Evolutionary conservation across 225 moss, liverwort and hornwort species (phyloP).

Genomic region (Pleurozium schreberi): DNA sequence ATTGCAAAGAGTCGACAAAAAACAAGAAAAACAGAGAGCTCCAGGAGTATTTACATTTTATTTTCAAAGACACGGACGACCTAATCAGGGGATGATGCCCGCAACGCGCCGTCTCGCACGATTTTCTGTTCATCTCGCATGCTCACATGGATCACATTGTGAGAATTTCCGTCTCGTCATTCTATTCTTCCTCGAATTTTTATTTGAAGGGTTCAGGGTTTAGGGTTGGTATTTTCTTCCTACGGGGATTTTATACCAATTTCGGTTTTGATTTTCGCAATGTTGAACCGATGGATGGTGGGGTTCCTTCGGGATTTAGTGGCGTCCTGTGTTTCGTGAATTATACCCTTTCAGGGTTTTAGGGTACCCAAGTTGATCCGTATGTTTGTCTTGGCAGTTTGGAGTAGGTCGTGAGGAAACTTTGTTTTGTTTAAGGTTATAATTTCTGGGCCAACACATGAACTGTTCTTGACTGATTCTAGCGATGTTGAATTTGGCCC

Average conservation of each 20-base stretch:
- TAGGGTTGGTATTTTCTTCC: neutral
- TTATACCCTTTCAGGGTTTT: neutral
- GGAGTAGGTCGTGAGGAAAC: neutral
- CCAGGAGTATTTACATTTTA: neutral
- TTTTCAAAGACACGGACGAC: neutral
- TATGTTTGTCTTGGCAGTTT: neutral
- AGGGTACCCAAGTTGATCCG: neutral
- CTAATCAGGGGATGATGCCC: constrained; percentile 36
- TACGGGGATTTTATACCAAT: neutral
- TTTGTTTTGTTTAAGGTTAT: neutral
- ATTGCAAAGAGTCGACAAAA: neutral
- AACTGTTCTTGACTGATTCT: neutral
- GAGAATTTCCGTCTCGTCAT: neutral
- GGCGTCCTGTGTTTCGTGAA: neutral
- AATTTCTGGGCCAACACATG: neutral
- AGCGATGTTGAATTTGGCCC: neutral
- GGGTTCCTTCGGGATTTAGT: neutral
- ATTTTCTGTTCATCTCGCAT: constrained; percentile 81
- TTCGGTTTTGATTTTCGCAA: neutral
- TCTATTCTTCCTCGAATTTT: neutral
- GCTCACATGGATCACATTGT: constrained; percentile 98
- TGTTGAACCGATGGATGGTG: neutral
- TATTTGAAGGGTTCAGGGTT: neutral
- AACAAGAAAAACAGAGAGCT: neutral
- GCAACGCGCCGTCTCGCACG: constrained; percentile 72